These are phyloP conservation scores for Myochromella boudieri DNA, from an alignment of 768 basidiomycete genomes.

Conservation along the genomic window DNA sequence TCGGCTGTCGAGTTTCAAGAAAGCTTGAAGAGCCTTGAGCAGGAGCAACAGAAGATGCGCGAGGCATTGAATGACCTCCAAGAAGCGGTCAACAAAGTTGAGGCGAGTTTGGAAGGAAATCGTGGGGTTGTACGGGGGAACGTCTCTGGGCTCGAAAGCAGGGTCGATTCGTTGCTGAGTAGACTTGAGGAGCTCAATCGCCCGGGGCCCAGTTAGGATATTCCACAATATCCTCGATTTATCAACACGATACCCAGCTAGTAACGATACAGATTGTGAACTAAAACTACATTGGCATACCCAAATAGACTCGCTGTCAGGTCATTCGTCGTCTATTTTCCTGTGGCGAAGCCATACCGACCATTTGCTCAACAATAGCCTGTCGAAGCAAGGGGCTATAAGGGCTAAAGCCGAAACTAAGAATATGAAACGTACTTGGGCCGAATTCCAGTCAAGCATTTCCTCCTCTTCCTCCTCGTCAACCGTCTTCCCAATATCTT, in stretches of 20 bases:
- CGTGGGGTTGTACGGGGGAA: constrained; percentile 70
- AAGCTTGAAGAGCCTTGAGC: constrained; percentile 64
- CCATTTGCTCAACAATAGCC: constrained; percentile 60
- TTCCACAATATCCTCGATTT: background rate
- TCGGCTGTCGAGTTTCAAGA: constrained; percentile 78
- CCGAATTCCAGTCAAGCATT: constrained; percentile 66
- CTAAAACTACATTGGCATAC: constrained; percentile 5
- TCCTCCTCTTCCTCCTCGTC: constrained; percentile 70
- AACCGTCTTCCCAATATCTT: constrained; percentile 42
- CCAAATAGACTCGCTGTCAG: constrained; percentile 5
- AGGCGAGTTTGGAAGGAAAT: constrained; percentile 77
- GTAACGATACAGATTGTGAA: constrained; percentile 11
- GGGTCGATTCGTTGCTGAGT: constrained; percentile 40
- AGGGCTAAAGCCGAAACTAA: background rate
- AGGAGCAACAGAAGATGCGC: constrained; percentile 65
- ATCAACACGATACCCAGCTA: background rate
- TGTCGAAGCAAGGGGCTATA: constrained; percentile 16
- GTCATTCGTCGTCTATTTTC: constrained; percentile 30
- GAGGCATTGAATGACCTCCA: constrained; percentile 68
- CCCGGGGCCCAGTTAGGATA: constrained; percentile 4
- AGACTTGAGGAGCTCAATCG: constrained; percentile 41
- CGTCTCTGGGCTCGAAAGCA: constrained; percentile 63
- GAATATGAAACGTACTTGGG: constrained; percentile 43
- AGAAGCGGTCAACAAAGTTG: constrained; percentile 67
- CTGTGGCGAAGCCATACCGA: constrained; percentile 45